Evolutionary conservation across 169 alveolate genomes (phyloP).

Genomic region (Miamiensis avidus): DNA sequence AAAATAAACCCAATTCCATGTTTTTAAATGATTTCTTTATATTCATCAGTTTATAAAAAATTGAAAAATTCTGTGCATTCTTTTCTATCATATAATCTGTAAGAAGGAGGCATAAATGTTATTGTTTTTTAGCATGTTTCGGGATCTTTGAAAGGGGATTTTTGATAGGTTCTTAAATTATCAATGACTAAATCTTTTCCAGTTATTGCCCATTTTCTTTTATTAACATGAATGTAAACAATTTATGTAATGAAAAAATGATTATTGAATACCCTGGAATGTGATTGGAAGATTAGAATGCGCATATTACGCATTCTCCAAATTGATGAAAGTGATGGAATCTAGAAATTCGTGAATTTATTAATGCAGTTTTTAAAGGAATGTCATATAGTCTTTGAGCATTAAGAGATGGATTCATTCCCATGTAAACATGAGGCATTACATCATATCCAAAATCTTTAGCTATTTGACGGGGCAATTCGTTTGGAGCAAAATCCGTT

Average conservation of each 20-base stretch:
- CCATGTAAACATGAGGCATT: not conserved
- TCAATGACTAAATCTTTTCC: constrained; percentile 30
- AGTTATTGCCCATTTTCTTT: constrained; percentile 19
- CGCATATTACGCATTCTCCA: constrained; percentile 1
- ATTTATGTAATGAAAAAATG: not conserved
- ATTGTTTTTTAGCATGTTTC: constrained; percentile 4
- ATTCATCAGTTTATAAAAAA: constrained; percentile 8
- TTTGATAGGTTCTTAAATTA: constrained; percentile 13
- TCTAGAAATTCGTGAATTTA: constrained; percentile 17
- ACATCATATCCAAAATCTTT: constrained; percentile 13
- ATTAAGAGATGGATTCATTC: not conserved
- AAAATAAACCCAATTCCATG: constrained; percentile 8
- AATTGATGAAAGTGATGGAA: constrained; percentile 17
- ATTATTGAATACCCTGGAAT: not conserved
- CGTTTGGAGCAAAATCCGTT: constrained; percentile 12
- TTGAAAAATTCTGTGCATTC: constrained; percentile 17
- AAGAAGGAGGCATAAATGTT: constrained; percentile 27
- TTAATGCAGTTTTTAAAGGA: constrained; percentile 15
- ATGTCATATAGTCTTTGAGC: not conserved
- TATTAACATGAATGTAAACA: not conserved
- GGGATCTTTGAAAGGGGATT: not conserved
- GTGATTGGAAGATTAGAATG: not conserved
- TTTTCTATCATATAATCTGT: constrained; percentile 15
- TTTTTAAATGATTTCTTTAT: constrained; percentile 5
- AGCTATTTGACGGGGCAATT: constrained; percentile 9